Conservation (phyloP, 1,284 basidiomycete species). For the Stereum hirsutum region DNA sequence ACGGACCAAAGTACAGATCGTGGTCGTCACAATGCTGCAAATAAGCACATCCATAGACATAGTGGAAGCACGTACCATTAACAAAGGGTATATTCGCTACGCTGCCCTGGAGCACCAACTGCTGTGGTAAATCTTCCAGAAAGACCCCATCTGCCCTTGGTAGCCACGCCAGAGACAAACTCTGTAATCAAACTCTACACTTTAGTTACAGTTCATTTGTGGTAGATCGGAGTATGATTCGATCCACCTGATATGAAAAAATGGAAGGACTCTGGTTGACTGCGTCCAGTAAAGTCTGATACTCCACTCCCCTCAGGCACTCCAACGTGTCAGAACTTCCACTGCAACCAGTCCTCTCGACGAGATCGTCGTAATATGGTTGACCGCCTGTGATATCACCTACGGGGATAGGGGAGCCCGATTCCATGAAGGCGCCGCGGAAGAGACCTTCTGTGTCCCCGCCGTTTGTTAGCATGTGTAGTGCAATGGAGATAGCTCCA, state of each 20-base stretch:
- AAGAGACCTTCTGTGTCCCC: conserved; percentile 22
- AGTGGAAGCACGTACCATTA: conserved; percentile 15
- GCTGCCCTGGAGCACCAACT: conserved; percentile 12
- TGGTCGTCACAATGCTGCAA: not conserved
- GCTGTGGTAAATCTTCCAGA: conserved; percentile 15
- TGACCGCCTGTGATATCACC: conserved; percentile 23
- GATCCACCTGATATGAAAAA: conserved; percentile 18
- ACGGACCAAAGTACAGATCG: not conserved
- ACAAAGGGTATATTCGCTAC: conserved; percentile 18
- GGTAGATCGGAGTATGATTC: not conserved
- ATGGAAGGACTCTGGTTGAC: conserved; percentile 20
- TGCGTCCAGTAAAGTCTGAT: conserved; percentile 19
- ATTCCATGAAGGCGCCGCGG: conserved; percentile 25
- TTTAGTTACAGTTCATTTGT: not conserved
- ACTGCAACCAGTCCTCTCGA: conserved; percentile 22
- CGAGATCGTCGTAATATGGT: conserved; percentile 22
- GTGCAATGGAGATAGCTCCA: conserved; percentile 24
- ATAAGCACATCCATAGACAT: not conserved
- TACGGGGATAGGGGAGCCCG: conserved; percentile 23
- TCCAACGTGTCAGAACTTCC: conserved; percentile 24
- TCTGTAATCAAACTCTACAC: conserved; percentile 10
- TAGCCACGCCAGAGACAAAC: conserved; percentile 19
- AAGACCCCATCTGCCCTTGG: conserved; percentile 29
- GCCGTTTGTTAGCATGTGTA: conserved; percentile 21
- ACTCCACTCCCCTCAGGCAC: conserved; percentile 30